These are phyloP conservation scores for Hortaea sp. DNA, from an alignment of 2,329 filamentous ascomycete species.

Conservation along the genomic window DNA sequence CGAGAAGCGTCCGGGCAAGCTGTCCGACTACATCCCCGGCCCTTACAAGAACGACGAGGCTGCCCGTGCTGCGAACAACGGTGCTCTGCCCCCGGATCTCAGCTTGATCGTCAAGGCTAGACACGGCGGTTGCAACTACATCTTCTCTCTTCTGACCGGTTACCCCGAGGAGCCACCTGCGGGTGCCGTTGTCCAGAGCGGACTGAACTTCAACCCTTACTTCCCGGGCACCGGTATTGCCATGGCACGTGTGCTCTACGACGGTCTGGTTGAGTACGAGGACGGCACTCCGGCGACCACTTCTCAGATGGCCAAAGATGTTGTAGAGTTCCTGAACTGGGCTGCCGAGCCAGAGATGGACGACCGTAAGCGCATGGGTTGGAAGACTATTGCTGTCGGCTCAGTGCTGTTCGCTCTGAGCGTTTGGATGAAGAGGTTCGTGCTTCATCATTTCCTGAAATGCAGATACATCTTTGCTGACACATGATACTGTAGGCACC, in stretches of 20 bases:
- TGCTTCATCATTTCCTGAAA: neutral
- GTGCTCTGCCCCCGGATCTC: conserved; percentile 94
- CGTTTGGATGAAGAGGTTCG: conserved; percentile 85
- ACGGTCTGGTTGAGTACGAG: conserved; percentile 95
- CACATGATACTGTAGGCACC: conserved; percentile 51
- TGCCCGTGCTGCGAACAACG: conserved; percentile 94
- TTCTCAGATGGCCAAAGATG: conserved; percentile 99
- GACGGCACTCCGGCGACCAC: conserved; percentile 88
- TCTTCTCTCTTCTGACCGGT: conserved; percentile 92
- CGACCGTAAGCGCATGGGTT: conserved; percentile 97
- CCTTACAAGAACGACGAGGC: conserved; percentile 99
- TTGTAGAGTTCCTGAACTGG: conserved; percentile 99
- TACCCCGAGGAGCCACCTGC: conserved; percentile 95
- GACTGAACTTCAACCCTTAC: conserved; percentile 99
- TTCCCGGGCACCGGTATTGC: conserved; percentile 98
- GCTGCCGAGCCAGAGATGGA: conserved; percentile 98
- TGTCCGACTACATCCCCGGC: conserved; percentile 88
- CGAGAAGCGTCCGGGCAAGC: conserved; percentile 96
- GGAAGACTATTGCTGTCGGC: conserved; percentile 82
- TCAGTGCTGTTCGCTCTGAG: conserved; percentile 73
- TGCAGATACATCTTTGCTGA: neutral
- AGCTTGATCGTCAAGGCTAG: conserved; percentile 95
- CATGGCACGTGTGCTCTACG: conserved; percentile 97
- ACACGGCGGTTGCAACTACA: conserved; percentile 96
- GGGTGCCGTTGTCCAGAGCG: conserved; percentile 71